phyloP scores from a whole-genome alignment of 2,329 filamentous ascomycete species.

The Dactylellina drechsleri region DNA sequence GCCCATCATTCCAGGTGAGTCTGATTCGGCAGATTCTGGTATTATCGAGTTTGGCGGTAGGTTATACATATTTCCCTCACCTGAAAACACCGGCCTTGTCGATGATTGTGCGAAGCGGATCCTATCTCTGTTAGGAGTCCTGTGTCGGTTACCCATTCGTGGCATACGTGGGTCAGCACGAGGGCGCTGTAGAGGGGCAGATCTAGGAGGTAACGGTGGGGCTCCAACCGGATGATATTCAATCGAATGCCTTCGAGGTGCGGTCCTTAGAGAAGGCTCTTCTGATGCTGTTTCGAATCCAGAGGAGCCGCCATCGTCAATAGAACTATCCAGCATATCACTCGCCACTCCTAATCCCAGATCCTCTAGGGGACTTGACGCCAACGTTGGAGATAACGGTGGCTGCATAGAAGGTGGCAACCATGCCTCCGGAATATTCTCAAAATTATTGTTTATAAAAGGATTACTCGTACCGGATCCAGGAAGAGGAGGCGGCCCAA shows the following conservation, averaged over 20 bases:
- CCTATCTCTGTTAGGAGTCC: neutral
- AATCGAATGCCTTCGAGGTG: constrained; percentile 19
- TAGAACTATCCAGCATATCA: neutral
- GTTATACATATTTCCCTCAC: neutral
- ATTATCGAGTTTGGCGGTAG: neutral
- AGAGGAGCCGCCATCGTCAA: constrained; percentile 19
- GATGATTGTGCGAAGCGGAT: neutral
- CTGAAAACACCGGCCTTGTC: neutral
- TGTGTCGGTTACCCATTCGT: neutral
- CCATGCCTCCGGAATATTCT: too few species aligned
- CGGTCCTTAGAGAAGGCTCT: constrained; percentile 24
- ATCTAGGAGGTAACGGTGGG: neutral
- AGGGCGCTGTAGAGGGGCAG: neutral
- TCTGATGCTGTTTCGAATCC: constrained; percentile 20
- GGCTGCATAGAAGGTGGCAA: constrained; percentile 14
- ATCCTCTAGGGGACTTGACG: too few species aligned
- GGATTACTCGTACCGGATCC: constrained; percentile 15
- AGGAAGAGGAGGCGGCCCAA: neutral
- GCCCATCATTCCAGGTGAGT: too few species aligned
- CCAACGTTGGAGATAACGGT: neutral
- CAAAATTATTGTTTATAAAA: neutral
- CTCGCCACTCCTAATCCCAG: too few species aligned
- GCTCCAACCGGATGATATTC: neutral
- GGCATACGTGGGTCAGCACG: neutral
- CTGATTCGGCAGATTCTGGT: too few species aligned